A percentile compares a stretch with the other conserved stretches of the same genome.
Conservation (phyloP, 768 basidiomycete genomes). For the Fibroporia radiculosa region DNA sequence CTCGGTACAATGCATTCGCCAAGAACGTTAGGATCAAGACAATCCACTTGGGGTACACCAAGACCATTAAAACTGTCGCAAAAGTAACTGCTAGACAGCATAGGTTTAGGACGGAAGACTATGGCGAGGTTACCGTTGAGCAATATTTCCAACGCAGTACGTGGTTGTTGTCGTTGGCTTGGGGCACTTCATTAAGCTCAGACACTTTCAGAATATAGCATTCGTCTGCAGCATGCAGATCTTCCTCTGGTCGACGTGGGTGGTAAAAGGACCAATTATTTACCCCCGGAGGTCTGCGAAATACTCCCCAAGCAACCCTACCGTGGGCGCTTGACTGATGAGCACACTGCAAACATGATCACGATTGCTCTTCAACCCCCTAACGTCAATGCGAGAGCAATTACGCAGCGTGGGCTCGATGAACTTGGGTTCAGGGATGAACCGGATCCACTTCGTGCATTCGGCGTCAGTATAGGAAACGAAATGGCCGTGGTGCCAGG, state of each 20-base stretch:
- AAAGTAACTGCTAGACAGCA: slow-evolving; percentile 31
- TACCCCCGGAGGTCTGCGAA: slow-evolving; percentile 43
- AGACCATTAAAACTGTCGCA: slow-evolving; percentile 54
- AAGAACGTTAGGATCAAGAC: slow-evolving; percentile 60
- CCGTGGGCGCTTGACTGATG: slow-evolving; percentile 46
- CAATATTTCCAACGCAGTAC: slow-evolving; percentile 40
- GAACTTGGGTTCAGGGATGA: slow-evolving; percentile 32
- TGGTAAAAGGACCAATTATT: slow-evolving; percentile 29
- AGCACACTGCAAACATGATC: slow-evolving; percentile 47
- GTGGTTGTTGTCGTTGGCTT: slow-evolving; percentile 8
- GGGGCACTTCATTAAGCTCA: not conserved
- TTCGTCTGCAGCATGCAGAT: slow-evolving; percentile 29
- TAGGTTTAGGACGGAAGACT: slow-evolving; percentile 33
- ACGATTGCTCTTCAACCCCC: slow-evolving; percentile 41
- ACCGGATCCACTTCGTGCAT: slow-evolving; percentile 29
- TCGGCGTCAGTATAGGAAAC: slow-evolving; percentile 37
- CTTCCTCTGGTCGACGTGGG: slow-evolving; percentile 44
- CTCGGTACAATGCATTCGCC: slow-evolving; percentile 52
- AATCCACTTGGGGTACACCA: slow-evolving; percentile 66
- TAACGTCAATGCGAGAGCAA: slow-evolving; percentile 39
- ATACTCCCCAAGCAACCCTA: slow-evolving; percentile 35
- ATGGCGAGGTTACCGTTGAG: slow-evolving; percentile 35
- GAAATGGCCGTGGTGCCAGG: slow-evolving; percentile 52
- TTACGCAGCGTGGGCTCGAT: slow-evolving; percentile 33
- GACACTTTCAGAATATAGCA: slow-evolving; percentile 32